Evolutionary conservation across 441 rosid species (phyloP), one percentile per base, ranked within the genome.

Genomic region (Bruguiera hainesii): DNA sequence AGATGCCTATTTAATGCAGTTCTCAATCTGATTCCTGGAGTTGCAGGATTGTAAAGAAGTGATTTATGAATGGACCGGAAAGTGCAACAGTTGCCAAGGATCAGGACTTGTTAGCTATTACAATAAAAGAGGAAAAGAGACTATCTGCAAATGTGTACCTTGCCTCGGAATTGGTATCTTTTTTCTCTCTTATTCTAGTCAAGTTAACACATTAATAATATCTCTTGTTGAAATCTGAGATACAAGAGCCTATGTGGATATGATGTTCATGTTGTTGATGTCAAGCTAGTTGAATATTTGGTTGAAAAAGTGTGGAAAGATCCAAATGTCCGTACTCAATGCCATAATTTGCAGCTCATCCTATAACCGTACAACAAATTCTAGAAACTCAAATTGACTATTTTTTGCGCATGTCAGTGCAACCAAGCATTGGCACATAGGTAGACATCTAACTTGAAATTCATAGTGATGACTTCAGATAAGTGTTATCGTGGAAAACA

Each of bases 51-150:
- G 97, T 67, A 73, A 61, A 65, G 90, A 82, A 79, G 89, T 89
- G 79, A 93, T 93, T 57, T 93, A 88, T 78, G 98, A 93, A 74
- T 93, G 97, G 98, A 93, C 97, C 59, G 97, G 98, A 19, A 82
- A 88, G 79, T 93, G 98, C 75, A 74, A 85, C 74, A 84, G 97
- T 76, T 93, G 98, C 76, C 98, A 93, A 81, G 97, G 97, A 55
- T 76, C 93, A 13, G 98, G 98, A 77, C 73, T 71, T 58, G 95
- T 85, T 63, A 86, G 90, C 87, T 91, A 91, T 76, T 86, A 83
- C 72, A 91, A 80, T 76, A 93, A 87, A 80, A 91, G 84, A 76
- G 97, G 97, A 68, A 88, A 83, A 76, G 91, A 93, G 82, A 85
- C 69, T 56, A 76, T 79, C 66, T 87, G 98, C 91, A 93, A 90